Base-by-base conservation (phyloP, 345 rosid genomes). In the Clarkia xantiana region DNA sequence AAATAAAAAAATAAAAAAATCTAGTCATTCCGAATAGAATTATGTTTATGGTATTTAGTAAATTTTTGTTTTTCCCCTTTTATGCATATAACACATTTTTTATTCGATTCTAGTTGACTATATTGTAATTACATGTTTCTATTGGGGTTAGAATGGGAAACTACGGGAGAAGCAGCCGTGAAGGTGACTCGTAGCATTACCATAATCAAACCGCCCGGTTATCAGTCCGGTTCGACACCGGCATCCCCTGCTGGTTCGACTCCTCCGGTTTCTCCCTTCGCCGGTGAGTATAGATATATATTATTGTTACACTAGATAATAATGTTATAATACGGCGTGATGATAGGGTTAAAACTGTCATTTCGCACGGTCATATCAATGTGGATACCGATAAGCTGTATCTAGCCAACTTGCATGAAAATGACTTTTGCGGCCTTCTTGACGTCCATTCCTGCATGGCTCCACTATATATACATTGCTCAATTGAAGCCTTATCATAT, bases 181-280 rank as follows among this genome's bases (percentile, higher is more conserved):
- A 86, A 55, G 75, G 89, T 91, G 53, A 81, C 98, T 20, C 71
- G 94, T 6, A 74, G 84, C 59, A 91, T 91, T 58, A 91, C 79
- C 81, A 86, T 91, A 45, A 63, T 91, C 17, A 91, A 80, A 49
- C 96, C 96, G 43, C 93, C 94, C 0, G 98, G 94, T 1, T 75
- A 76, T 60, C 95, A 75, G 76, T 52, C 56, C 39, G 73, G 77
- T 38, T 77, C 96, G 49, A 84, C 94, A 7, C 94, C 94, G 49
- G 75, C 55, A 2, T 90, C 97, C 12, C 97, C 97, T 0, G 94
- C 94, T 48, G 89, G 89, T 3, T 81, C 96, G 14, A 81, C 94
- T 16, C 70, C 94, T 52, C 84, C 88, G 68, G 71, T 76, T 40
- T 84, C 95, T 17, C 94, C 94, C 10, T 86, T 90, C 64, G 74